Conservation (phyloP, 768 basidiomycete genomes). For the Trametopsis cervina region DNA sequence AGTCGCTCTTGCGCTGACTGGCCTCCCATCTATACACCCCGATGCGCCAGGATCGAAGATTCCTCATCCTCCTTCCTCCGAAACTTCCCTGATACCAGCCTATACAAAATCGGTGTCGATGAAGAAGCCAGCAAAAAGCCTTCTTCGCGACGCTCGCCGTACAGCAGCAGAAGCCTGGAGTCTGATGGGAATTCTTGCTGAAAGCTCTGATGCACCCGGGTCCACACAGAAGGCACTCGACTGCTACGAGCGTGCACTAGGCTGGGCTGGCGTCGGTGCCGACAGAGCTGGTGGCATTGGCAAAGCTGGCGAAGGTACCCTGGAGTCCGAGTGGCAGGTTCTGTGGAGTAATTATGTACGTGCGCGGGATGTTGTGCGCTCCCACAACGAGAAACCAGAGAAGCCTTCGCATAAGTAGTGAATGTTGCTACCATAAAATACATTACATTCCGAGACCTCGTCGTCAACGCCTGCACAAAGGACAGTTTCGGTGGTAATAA, state of each 20-base stretch:
- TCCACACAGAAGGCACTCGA: constrained; percentile 39
- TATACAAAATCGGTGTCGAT: constrained; percentile 45
- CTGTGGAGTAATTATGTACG: constrained; percentile 58
- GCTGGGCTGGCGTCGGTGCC: constrained; percentile 50
- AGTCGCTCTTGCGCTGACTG: constrained; percentile 48
- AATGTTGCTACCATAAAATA: no score
- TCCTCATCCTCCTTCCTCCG: constrained; percentile 31
- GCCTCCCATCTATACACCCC: constrained; percentile 29
- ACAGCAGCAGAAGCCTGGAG: constrained; percentile 74
- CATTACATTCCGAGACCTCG: no score
- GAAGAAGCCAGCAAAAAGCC: constrained; percentile 43
- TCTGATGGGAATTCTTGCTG: constrained; percentile 60
- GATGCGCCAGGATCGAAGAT: constrained; percentile 28
- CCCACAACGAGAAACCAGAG: no score
- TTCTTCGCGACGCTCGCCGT: constrained; percentile 64
- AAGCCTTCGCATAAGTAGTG: no score
- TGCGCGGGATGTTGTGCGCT: constrained; percentile 24
- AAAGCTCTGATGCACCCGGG: constrained; percentile 27
- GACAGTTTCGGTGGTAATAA: no score
- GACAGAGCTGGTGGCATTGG: constrained; percentile 29
- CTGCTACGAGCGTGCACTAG: constrained; percentile 64
- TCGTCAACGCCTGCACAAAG: no score
- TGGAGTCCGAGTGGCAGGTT: constrained; percentile 55
- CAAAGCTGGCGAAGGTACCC: constrained; percentile 42
- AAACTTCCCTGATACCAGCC: constrained; percentile 33